Conservation (phyloP, 257 asterid genomes). For the Solanum pennellii region DNA sequence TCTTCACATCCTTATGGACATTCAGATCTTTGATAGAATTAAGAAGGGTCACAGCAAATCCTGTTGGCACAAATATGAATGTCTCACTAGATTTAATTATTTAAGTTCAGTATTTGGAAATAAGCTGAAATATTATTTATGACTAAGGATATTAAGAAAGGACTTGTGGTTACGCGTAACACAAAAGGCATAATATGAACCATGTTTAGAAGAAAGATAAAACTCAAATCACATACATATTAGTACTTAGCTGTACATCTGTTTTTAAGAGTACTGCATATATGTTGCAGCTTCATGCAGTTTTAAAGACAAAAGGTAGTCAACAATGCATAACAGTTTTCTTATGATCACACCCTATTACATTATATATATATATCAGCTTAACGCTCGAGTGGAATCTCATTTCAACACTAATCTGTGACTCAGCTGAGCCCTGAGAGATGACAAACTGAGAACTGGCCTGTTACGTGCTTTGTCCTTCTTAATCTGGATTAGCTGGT, state of each 20-base stretch:
- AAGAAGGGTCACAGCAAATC: not conserved
- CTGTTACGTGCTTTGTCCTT: conserved; percentile 10
- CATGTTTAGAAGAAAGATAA: not conserved
- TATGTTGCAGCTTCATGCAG: not conserved
- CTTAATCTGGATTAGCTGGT: conserved; percentile 59
- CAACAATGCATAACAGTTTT: not conserved
- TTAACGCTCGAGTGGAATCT: not conserved
- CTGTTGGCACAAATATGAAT: not conserved
- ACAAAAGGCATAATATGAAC: not conserved
- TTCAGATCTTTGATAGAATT: not conserved
- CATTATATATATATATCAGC: not conserved
- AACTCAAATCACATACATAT: not conserved
- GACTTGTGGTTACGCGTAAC: not conserved
- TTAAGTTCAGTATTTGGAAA: not conserved
- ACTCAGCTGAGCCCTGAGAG: conserved; percentile 10
- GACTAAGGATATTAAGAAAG: not conserved
- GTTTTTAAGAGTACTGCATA: not conserved
- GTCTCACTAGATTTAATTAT: not conserved
- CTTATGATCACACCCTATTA: not conserved
- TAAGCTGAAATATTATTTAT: not conserved
- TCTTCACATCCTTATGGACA: not conserved
- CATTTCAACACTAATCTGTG: conserved; percentile 11
- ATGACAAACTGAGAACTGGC: conserved; percentile 3
- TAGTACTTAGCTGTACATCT: not conserved
- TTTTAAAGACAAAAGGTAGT: not conserved